A percentile compares a stretch with the other conserved stretches of the same genome.
phyloP scores from a whole-genome alignment of 1,139 yeast species.

The Meyerozyma sp. region DNA sequence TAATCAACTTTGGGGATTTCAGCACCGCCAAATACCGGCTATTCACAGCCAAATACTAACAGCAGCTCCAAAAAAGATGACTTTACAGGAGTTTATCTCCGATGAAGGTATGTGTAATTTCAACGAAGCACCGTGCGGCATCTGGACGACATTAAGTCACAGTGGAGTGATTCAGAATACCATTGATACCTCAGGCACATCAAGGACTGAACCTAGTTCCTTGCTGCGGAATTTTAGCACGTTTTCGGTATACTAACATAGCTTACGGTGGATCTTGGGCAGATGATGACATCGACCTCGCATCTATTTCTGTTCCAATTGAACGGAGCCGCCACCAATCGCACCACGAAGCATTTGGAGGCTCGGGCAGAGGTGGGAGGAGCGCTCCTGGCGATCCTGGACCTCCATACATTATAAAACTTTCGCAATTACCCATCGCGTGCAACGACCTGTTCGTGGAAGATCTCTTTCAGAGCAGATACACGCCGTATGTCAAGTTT shows the following conservation, averaged over 20 bases:
- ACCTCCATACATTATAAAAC: constrained; percentile 56
- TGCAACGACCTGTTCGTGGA: constrained; percentile 34
- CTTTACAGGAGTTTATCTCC: constrained; percentile 47
- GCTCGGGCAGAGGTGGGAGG: not conserved
- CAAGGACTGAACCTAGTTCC: not conserved
- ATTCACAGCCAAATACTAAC: not conserved
- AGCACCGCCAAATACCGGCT: no score
- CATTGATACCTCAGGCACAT: not conserved
- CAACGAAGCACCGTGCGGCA: not conserved
- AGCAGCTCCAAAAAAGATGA: constrained; percentile 37
- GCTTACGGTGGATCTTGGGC: constrained; percentile 68
- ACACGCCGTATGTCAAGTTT: constrained; percentile 33
- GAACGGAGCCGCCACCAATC: constrained; percentile 19
- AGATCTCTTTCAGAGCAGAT: constrained; percentile 40
- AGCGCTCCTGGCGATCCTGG: constrained; percentile 16
- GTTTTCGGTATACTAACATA: constrained; percentile 9
- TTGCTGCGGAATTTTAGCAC: not conserved
- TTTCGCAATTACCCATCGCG: constrained; percentile 44
- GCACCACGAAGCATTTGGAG: not conserved
- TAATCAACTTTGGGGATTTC: not conserved
- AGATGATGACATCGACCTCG: constrained; percentile 67
- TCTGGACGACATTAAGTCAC: not conserved
- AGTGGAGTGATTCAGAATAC: not conserved
- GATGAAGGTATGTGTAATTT: constrained; percentile 42
- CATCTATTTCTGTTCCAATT: constrained; percentile 58